A percentile compares a stretch with the other conserved stretches of the same genome.
phyloP scores from a whole-genome alignment of 208 protist species.

The Vickermania ingenoplastis region DNA sequence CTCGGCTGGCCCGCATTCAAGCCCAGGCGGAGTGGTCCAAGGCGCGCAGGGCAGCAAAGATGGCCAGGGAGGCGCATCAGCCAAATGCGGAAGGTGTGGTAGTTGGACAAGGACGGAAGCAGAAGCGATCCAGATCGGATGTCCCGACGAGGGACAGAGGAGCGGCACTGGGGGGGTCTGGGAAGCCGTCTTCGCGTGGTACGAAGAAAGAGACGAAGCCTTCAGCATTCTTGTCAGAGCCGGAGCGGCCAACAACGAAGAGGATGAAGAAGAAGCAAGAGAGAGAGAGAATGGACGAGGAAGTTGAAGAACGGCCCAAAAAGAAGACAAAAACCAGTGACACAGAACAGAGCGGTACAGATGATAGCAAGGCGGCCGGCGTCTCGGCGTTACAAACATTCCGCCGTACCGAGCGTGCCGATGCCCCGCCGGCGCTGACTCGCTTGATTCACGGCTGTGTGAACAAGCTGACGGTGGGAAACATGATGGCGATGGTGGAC shows the following conservation, averaged over 20 bases:
- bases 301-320: not conserved
- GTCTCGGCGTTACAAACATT: not conserved
- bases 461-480: constrained; percentile 71
- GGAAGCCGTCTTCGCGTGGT: too few relatives aligned
- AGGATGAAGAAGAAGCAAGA: not conserved
- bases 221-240: too few relatives aligned
- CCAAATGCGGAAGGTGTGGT: not conserved
- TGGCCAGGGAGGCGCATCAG: not conserved
- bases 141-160: too few relatives aligned
- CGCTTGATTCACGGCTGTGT: constrained; percentile 37
- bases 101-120: too few relatives aligned
- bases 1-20: constrained; percentile 43
- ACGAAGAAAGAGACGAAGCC: too few relatives aligned
- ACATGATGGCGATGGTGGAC: constrained; percentile 57
- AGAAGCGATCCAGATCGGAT: too few relatives aligned
- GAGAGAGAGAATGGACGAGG: not conserved
- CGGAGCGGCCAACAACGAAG: not conserved
- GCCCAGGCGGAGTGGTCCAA: constrained; percentile 43
- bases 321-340: not conserved
- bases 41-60: constrained; percentile 19
- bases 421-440: constrained; percentile 18
- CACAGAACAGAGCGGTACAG: not conserved
- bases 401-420: not conserved
- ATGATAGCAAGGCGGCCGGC: constrained; percentile 1
- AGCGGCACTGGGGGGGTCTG: too few relatives aligned